Evolutionary conservation across 75 land plant genomes (phyloP), one percentile per base, ranked within the genome.

Genomic region (Pinus albicaulis): DNA sequence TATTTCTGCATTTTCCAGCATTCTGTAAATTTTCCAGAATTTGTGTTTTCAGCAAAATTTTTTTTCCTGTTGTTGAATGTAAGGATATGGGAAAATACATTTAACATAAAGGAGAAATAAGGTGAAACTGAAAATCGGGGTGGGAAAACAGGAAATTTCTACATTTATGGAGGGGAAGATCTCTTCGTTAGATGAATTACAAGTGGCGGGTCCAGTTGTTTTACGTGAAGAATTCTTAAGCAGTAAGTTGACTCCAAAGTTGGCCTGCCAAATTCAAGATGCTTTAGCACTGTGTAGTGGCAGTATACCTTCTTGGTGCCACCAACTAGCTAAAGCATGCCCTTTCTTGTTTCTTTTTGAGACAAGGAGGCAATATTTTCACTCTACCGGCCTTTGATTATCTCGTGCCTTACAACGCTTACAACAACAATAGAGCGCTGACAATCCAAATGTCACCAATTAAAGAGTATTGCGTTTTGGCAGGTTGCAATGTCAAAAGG

Each of bases 321-420:
- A 76, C 57, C 87, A 94, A 72, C 78, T 96, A 57, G 85, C 91
- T 56, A 70, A 81, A 69, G 84, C 84, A 19, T 93, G 87, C 55
- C 95, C 99, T 3, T 96, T 94, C 74, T 82, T 94, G 31, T 94
- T 96, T 79, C 77, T 90, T n/a, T 96, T 96, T 78, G 99, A 94
- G 68, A 78, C 89, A 68, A 86, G 92, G 73, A 76, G 89, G 74
- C 93, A 94, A 76, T 94, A 48, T 86, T 66, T 96, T 38, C 86
- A 78, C 12, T 82, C 96, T 71, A 85, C 87, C 59, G 86, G 86
- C 62, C 88, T 90, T 75, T 89, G 91, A 59, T 20, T 81, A 22
- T 75, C 61, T 12, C 86, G 76, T 75, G 84, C 76, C 55, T 86
- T 84, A 22, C 84, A 82, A 38, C 75, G 80, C 28, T 52, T 80